Percentiles rank a stretch among this genome's conserved stretches.
Evolutionary conservation across 371 early-diverging fungal species (phyloP).

Genomic region (Rhizopus delemar): DNA sequence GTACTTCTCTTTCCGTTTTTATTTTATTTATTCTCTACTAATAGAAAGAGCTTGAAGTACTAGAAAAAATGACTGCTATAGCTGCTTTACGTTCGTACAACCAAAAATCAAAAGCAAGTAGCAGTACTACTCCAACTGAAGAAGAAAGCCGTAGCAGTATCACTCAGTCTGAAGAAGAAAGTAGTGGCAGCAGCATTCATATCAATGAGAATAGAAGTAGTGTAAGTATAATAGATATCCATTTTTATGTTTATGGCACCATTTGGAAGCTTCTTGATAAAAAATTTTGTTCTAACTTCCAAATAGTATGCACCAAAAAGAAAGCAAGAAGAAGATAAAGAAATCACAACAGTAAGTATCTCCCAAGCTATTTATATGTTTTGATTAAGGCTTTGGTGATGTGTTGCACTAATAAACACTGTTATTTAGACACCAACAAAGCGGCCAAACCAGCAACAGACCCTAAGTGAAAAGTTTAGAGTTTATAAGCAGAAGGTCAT

Average conservation of each 20-base stretch:
- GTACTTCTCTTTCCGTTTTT: too few relatives aligned
- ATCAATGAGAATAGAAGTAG: conserved; percentile 5
- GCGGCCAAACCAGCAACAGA: too few relatives aligned
- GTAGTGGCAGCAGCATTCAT: neutral
- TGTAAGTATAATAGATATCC: conserved; percentile 9
- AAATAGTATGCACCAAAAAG: conserved; percentile 8
- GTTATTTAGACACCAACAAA: too few relatives aligned
- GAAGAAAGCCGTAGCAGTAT: conserved; percentile 4
- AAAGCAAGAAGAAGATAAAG: conserved; percentile 4
- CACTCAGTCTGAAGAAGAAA: neutral
- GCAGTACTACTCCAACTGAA: conserved; percentile 5
- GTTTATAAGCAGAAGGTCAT: too few relatives aligned
- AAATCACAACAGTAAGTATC: conserved; percentile 10
- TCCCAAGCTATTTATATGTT: conserved; percentile 9
- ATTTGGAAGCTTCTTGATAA: conserved; percentile 3
- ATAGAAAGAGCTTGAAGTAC: conserved; percentile 1
- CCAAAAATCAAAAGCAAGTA: conserved; percentile 5
- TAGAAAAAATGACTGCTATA: neutral
- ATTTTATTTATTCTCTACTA: neutral
- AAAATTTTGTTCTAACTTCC: conserved; percentile 8
- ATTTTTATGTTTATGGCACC: conserved; percentile 11
- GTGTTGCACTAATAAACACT: conserved; percentile 13
- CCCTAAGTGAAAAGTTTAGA: too few relatives aligned
- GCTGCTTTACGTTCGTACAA: conserved; percentile 9
- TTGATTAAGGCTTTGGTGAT: conserved; percentile 12